Evolutionary conservation across 306 rosid genomes (phyloP).

Genomic region (Benincasa hispida): DNA sequence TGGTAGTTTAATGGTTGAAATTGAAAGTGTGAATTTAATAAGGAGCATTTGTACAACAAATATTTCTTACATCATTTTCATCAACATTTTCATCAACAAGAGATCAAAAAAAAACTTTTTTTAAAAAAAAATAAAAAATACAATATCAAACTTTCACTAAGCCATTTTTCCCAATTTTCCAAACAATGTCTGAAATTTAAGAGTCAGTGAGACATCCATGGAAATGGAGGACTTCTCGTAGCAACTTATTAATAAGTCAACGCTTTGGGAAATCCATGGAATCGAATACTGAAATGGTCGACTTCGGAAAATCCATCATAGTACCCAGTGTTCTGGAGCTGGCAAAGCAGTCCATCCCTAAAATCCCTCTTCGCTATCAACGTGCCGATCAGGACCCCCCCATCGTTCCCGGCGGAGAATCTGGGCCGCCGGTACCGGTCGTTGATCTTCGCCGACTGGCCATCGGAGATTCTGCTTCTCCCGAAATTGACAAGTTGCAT

Average conservation of each 20-base stretch:
- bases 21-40: no score
- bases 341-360: slow-evolving; percentile 1
- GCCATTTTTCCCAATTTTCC: no score
- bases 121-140: no score
- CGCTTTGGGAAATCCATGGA: slow-evolving; percentile 3
- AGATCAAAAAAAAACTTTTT: no score
- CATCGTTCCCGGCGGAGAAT: neutral
- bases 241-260: neutral
- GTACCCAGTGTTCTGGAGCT: slow-evolving; percentile 30
- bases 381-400: neutral
- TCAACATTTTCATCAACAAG: no score
- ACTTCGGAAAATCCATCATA: slow-evolving; percentile 18
- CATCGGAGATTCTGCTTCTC: neutral
- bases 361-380: slow-evolving; percentile 12
- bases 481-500: slow-evolving; percentile 15
- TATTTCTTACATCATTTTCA: no score
- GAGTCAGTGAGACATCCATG: no score
- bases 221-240: no score
- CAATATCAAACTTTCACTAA: no score
- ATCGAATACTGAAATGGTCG: neutral
- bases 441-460: slow-evolving; percentile 10
- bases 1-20: no score
- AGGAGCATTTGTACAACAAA: no score
- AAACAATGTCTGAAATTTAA: neutral
- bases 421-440: slow-evolving; percentile 9